Evolutionary conservation across 225 moss, liverwort and hornwort genomes (phyloP), one percentile per base, ranked within the genome.

Genomic region (Antitrichia curtipendula): DNA sequence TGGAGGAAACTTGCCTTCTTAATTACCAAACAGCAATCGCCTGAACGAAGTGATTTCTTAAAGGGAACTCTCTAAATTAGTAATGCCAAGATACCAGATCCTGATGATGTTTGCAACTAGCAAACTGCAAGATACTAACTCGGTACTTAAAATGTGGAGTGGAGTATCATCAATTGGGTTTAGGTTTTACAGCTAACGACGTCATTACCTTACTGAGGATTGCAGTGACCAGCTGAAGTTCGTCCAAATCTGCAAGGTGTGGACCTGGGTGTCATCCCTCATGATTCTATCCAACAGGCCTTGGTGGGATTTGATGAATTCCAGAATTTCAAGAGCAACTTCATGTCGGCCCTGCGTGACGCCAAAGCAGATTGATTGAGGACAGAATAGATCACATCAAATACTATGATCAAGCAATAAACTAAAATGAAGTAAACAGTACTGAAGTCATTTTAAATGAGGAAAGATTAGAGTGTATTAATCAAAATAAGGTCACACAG

Each of bases 271-370:
- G 87, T 97, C 97, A 88, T 95, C 95, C 82, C 93, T 94, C 91
- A 99, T 89, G 54, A 99, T 96, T 74, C 95, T 94, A 81, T 97
- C 96, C 84, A 99, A 80, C 34, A 99, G 89, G 54, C 97, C 91
- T 84, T 99, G 96, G 90, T 99, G 99, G 78, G 96, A 95, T 91
- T 96, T 97, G 71, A 97, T 93, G 81, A 97, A 99, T 60, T 96
- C 96, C 86, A 97, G 76, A 80, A 96, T 92, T 85, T 99, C 99
- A 80, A 95, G 93, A 70, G 96, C 94, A 88, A 97, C 95, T 89
- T 97, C 99, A 91, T 99, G 96, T 90, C 96, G 95, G 68, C 93
- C 92, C 98, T 98, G 90, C 61, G 81, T 78, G 47, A 64, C 84
- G 88, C 76, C 62, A 84, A 41, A 78, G 74, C 76, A 85, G 25